These are phyloP conservation scores for Mollisiaceae sp. DNA, from an alignment of 2,329 filamentous ascomycete species.

Conservation along the genomic window DNA sequence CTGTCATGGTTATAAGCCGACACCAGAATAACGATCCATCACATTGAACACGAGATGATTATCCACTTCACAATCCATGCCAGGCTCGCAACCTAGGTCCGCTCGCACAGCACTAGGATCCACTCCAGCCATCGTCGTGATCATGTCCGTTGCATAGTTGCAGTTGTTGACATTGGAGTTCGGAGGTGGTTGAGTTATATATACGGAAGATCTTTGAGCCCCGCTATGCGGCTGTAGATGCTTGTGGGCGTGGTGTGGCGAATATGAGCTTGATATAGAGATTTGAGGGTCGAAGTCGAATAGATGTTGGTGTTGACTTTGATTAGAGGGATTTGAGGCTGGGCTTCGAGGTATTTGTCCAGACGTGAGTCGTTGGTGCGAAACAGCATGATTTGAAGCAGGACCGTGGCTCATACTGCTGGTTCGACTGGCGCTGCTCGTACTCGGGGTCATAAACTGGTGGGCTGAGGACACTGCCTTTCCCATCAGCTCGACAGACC, in stretches of 20 bases:
- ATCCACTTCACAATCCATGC: constrained; percentile 49
- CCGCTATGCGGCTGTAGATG: constrained; percentile 23
- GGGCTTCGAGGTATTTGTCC: constrained; percentile 30
- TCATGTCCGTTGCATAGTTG: constrained; percentile 50
- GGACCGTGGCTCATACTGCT: constrained; percentile 27
- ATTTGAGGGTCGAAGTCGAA: constrained; percentile 35
- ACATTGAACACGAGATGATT: constrained; percentile 49
- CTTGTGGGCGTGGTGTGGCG: constrained; percentile 23
- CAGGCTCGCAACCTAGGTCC: constrained; percentile 47
- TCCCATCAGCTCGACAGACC: constrained; percentile 20
- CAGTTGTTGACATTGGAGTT: constrained; percentile 40
- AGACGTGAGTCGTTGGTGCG: constrained; percentile 25
- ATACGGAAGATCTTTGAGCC: constrained; percentile 24
- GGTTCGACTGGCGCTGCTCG: constrained; percentile 29
- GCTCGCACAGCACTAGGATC: constrained; percentile 44
- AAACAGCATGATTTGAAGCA: constrained; percentile 15
- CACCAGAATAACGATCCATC: constrained; percentile 50
- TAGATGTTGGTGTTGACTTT: constrained; percentile 27
- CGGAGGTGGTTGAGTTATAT: constrained; percentile 25
- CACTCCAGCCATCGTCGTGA: constrained; percentile 49
- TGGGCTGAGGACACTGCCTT: constrained; percentile 27
- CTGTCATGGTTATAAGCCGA: constrained; percentile 30
- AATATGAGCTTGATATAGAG: constrained; percentile 24
- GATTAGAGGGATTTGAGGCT: constrained; percentile 20
- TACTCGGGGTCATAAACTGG: constrained; percentile 36